Evolutionary conservation across 768 basidiomycete genomes (phyloP), one percentile per base, ranked within the genome.

Genomic region (Hericium erinaceus): DNA sequence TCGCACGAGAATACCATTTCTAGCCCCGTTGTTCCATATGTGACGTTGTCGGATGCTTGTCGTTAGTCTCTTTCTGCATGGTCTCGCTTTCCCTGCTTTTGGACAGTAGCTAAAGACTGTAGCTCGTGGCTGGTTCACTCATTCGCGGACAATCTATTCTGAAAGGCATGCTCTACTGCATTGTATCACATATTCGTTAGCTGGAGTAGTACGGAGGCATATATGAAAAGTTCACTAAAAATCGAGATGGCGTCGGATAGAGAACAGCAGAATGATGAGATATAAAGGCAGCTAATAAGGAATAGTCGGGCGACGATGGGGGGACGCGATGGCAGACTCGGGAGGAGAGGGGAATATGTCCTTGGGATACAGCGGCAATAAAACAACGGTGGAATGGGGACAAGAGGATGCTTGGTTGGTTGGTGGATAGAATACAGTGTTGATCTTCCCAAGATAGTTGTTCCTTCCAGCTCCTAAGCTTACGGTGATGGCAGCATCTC

Each of bases 391-490:
- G 52, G 39, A 33, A 33, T 38, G 10, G 33, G 38, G 33, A 33
- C 52, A 33, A 53, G 16, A 38, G 52, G 52, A 38, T 37, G 26
- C 28, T 22, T 11, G 24, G n/a, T 16, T 15, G 52, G 52, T 38
- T 9, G n/a, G n/a, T 33, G 52, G 52, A 18, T 53, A 53, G 26
- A 53, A 53, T 53, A 53, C 52, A 53, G n/a, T 39, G 37, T 39
- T 13, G 38, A 18, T 53, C 52, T 22, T 53, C 26, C 52, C n/a
- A n/a, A 20, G 12, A 53, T 26, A 24, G 44, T 41, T 37, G 20
- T 51, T 37, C 48, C 20, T 44, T 37, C 41, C 33, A 10, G 33
- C 33, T 33, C 33, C 37, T 28, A 12, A 46, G 20, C 28, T 33
- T 16, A 52, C 26, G 50, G 18, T 24, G 26, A 33, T 33, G 33